Evolutionary conservation across 2,329 filamentous ascomycete genomes (phyloP).

Genomic region (Scortechinia acanthostroma): DNA sequence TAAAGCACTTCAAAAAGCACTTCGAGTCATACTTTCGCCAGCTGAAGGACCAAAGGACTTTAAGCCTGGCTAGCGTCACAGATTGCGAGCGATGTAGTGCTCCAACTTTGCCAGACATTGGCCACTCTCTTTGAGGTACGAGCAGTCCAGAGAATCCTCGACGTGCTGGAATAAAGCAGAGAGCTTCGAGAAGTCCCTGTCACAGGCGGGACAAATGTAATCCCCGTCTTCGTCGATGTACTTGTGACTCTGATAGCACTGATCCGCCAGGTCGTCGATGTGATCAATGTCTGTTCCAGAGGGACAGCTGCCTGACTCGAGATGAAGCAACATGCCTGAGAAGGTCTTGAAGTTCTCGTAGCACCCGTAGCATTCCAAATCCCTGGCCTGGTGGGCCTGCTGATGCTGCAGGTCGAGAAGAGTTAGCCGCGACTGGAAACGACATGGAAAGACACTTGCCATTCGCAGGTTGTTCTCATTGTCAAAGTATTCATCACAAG

Average conservation of each 20-base stretch:
- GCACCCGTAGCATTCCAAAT: constrained; percentile 8
- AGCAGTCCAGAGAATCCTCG: constrained; percentile 6
- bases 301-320: constrained; percentile 13
- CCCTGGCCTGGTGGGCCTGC: neutral
- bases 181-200: constrained; percentile 6
- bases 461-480: constrained; percentile 9
- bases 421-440: neutral
- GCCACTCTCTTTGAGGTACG: constrained; percentile 6
- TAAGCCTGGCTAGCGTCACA: too few relatives aligned
- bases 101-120: neutral
- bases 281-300: constrained; percentile 5
- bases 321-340: constrained; percentile 14
- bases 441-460: constrained; percentile 5
- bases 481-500: constrained; percentile 7
- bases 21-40: too few relatives aligned
- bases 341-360: constrained; percentile 9
- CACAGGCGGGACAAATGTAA: constrained; percentile 6
- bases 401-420: neutral
- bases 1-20: too few relatives aligned
- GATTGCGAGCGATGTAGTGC: neutral
- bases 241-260: neutral
- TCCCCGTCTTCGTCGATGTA: neutral
- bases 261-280: neutral
- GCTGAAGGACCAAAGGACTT: too few relatives aligned
- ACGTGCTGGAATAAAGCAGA: constrained; percentile 13